Evolutionary conservation across 2,329 filamentous ascomycete species (phyloP), one percentile per base, ranked within the genome.

Genomic region (Xylariaceae sp.): DNA sequence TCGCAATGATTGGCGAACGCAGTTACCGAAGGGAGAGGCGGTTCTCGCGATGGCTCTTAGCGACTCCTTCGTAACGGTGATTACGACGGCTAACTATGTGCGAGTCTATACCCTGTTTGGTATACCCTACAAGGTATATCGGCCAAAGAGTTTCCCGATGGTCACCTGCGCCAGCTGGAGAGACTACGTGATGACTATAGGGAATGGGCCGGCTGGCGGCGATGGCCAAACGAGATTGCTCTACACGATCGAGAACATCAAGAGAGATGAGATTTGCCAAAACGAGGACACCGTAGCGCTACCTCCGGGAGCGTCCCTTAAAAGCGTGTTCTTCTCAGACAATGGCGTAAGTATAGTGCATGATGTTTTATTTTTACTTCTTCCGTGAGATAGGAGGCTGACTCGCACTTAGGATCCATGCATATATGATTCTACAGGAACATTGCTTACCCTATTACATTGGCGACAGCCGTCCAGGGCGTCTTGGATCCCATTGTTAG

Each of bases 131-230:
- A 87, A 89, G 53, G 87, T 99, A 1, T 97, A 96, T 73, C 83
- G 94, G 23, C 92, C 95, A 64, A 97, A 97, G 78, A 92, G 88
- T 74, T 85, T 84, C 2, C 92, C 93, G 1, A 89, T 90, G 55
- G 92, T 99, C 17, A 94, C 92, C 0, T 99, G 94, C 70, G 91
- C 92, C 0, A 93, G 91, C 67, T 97, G 90, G 90, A 83, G 88
- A 65, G 92, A 99, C 77, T 97, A 97, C 73, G 88, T 99, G n/a
- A 82, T 97, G 71, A 97, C 92, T 0, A 85, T 99, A 66, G 93
- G 93, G 56, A 99, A 99, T 68, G 95, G 95, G 0, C 86, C 94
- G 0, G 83, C 96, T 39, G 87, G 87, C 10, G 83, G 86, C 8
- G 88, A 94, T 70, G 93, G 94, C 15, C 83, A 81, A 58, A 86